Evolutionary conservation across 2,329 filamentous ascomycete genomes (phyloP), one percentile per base, ranked within the genome.

Genomic region (Aureobasidium sp.): DNA sequence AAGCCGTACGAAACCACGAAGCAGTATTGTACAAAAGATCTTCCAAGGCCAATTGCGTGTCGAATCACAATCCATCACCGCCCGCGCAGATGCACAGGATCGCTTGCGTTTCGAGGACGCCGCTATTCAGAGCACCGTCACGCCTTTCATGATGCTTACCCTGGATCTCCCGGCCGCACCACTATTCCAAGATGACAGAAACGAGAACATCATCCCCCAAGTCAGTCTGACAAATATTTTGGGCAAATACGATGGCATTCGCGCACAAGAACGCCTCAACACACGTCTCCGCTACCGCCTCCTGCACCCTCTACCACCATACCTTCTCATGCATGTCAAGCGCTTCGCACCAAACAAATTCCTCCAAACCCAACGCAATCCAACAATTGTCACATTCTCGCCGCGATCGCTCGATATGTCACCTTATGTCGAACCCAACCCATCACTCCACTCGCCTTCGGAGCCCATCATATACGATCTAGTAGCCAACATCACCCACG

Each of bases 291-390:
- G 94, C 37, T 97, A 97, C 76, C 86, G 93, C 16, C 81, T 99
- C 5, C 78, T 96, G 52, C 92, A 96, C 70, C 94, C 94, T 0
- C 81, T 99, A 0, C 94, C 94, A 0, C 93, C 92, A 0, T 97
- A 88, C 72, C 84, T 99, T 21, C 80, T 94, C 59, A 91, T 99
- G 77, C 93, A 99, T 78, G 87, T 97, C 78, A 97, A 97, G 78
- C 91, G 94, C 68, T 99, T 99, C 81, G 90, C 87, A 67, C 87
- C 89, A 67, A 99, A 99, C 79, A 96, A 97, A 74, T 99, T 99
- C 71, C 90, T 99, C 25, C 85, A 88, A 2, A 93, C 97, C 76
- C 71, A 73, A 57, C 89, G 94, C 55, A 99, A 99, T 74, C 94
- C 93, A 1, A 99, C 94, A 10, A 99, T 99, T 70, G 94, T 99